These are phyloP conservation scores for Phytopythium mirpurense DNA, from an alignment of 352 stramenopile genomes.

Conservation along the genomic window DNA sequence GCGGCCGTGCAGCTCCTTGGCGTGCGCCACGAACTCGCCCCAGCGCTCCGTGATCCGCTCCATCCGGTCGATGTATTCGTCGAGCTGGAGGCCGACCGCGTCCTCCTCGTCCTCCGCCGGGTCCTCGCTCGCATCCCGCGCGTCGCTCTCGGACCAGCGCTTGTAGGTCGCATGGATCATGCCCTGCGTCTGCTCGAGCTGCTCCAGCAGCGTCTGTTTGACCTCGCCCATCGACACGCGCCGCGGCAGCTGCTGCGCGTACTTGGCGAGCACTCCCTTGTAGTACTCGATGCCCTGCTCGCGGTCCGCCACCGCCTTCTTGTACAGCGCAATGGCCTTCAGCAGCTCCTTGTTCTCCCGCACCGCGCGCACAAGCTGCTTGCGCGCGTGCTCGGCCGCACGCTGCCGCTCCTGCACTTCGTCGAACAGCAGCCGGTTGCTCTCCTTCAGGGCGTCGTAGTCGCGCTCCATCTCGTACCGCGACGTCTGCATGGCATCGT, in stretches of 20 bases:
- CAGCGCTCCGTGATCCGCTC: conserved; percentile 50
- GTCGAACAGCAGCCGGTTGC: conserved; percentile 53
- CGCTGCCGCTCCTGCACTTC: conserved; percentile 54
- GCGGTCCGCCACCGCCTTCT: conserved; percentile 46
- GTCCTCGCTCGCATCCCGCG: conserved; percentile 17
- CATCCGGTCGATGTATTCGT: conserved; percentile 52
- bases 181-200: conserved; percentile 72
- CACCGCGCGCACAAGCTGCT: conserved; percentile 50
- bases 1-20: conserved; percentile 41
- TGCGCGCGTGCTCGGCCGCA: conserved; percentile 44
- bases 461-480: conserved; percentile 23
- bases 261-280: conserved; percentile 38
- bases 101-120: conserved; percentile 11
- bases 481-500: conserved; percentile 9
- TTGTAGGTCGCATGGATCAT: conserved; percentile 79
- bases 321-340: conserved; percentile 58
- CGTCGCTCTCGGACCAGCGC: conserved; percentile 54
- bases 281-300: conserved; percentile 69
- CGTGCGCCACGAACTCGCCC: conserved; percentile 47
- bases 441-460: conserved; percentile 50
- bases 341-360: conserved; percentile 65
- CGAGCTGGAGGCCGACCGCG: conserved; percentile 34
- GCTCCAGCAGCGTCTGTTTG: conserved; percentile 66
- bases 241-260: conserved; percentile 45
- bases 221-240: conserved; percentile 54